Evolutionary conservation across 163 green algal genomes (phyloP).

Genomic region (Chlamydomonas reinhardtii): DNA sequence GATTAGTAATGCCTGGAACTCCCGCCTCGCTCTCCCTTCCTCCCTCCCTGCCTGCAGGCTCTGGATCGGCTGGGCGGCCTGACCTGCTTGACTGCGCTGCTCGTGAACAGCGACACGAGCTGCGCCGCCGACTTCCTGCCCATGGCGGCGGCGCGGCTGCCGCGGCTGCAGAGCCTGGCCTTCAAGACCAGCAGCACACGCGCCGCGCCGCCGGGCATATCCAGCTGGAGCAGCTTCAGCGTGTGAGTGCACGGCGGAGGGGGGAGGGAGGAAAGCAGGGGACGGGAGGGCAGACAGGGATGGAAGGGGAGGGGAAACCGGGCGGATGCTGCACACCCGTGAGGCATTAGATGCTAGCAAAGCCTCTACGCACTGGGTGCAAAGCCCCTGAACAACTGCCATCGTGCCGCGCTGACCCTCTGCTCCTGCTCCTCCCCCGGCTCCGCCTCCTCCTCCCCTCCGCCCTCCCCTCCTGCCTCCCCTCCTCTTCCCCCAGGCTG

Average conservation of each 20-base stretch:
- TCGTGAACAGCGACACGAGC: constrained; percentile 39
- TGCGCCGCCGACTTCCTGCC: constrained; percentile 44
- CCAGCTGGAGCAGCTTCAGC: constrained; percentile 22
- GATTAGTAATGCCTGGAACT: too few relatives aligned
- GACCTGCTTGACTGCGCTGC: constrained; percentile 6
- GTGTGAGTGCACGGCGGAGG: background rate
- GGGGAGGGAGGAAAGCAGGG: background rate
- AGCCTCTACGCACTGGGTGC: too few relatives aligned
- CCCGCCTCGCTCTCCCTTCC: background rate
- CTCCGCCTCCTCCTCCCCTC: background rate
- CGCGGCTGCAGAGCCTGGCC: constrained; percentile 32
- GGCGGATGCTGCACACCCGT: too few relatives aligned
- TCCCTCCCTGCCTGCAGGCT: background rate
- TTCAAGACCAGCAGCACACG: constrained; percentile 48
- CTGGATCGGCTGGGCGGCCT: constrained; percentile 5
- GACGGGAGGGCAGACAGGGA: too few relatives aligned
- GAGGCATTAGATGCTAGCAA: too few relatives aligned
- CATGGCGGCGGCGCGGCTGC: constrained; percentile 10
- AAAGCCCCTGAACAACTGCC: too few relatives aligned
- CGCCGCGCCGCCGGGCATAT: too few relatives aligned
- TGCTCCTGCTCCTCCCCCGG: background rate
- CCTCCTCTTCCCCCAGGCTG: background rate
- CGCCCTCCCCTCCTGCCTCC: background rate
- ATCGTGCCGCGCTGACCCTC: background rate
- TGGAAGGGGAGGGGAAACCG: too few relatives aligned